These are phyloP conservation scores for Fusarium temperatum DNA, from an alignment of 2,329 filamentous ascomycete genomes.

Conservation along the genomic window DNA sequence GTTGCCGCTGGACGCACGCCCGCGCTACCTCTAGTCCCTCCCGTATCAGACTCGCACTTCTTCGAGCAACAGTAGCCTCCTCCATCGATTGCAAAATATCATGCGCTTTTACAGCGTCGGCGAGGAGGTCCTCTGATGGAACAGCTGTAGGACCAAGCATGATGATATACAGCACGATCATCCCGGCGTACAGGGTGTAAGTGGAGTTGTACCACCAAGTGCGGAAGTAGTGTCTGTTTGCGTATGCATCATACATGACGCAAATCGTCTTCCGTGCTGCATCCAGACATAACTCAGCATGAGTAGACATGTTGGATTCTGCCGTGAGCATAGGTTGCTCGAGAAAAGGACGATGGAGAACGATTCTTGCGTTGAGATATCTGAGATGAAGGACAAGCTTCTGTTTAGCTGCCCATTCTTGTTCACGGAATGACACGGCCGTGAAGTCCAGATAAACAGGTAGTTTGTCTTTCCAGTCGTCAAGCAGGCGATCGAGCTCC, in stretches of 20 bases:
- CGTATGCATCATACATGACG: background rate
- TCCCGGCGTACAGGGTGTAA: background rate
- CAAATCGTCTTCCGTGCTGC: background rate
- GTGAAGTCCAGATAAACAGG: background rate
- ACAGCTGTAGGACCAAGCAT: background rate
- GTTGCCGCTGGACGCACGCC: background rate
- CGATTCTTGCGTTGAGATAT: background rate
- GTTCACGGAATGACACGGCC: background rate
- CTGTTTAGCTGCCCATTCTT: background rate
- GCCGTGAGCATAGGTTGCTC: background rate
- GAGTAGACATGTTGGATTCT: background rate
- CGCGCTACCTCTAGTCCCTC: background rate
- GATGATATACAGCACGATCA: constrained; percentile 11
- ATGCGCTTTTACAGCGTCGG: background rate
- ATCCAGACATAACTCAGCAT: background rate
- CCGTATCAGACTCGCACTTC: background rate
- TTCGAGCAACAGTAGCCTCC: background rate
- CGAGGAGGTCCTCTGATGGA: background rate
- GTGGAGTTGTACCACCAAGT: constrained; percentile 14
- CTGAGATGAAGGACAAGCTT: background rate
- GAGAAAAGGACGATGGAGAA: background rate
- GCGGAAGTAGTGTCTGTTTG: background rate
- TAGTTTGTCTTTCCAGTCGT: background rate
- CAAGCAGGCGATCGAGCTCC: background rate
- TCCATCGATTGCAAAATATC: constrained; percentile 2